Base-by-base conservation (phyloP, 23 red algal genomes). In the Porphyridium purpureum region DNA sequence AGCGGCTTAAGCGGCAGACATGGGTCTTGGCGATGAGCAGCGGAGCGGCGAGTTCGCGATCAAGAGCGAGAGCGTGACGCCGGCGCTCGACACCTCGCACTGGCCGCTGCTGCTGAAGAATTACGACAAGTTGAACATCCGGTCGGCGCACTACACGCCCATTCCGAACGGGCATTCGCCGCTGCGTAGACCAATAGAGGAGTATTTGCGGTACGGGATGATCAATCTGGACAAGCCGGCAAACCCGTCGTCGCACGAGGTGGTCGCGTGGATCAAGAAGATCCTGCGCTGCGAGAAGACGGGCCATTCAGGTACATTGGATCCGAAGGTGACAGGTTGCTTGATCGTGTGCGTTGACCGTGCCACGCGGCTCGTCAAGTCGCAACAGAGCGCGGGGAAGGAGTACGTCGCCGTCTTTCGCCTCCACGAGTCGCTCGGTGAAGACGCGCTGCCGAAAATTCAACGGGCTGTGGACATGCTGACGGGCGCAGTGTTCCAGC, bases 61-160 rank as follows among this genome's bases (percentile, higher is more conserved):
- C n/a, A n/a, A n/a, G n/a, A n/a, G n/a, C n/a, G n/a, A n/a, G n/a
- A n/a, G n/a, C n/a, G n/a, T n/a, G 56, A 83, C 47, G 26, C 76
- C 76, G 1, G 21, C 49, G 44, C 59, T 80, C 0, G 85, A 93
- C 41, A 81, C 72, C 9, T 76, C 72, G 3, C 30, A 66, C 20
- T 95, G 88, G 88, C 88, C 88, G 21, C 62, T 95, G 7, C 60
- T 95, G n/a, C 68, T 95, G 19, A 95, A 95, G 30, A 80, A 95
- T 47, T 95, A 86, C 46, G 78, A 95, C 54, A 67, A 65, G 11
- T 50, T 95, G 23, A 75, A 84, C 51, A 74, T 95, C 7, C 79
- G 88, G n/a, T 76, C 79, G 17, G 65, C 73, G 28, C 88, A 95
- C 60, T 95, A 82, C 56, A 95, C 88, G 11, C 88, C 88, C 0